Evolutionary conservation across 225 moss, liverwort and hornwort species (phyloP).

Genomic region (Bryoerythrophyllum caledonicum): DNA sequence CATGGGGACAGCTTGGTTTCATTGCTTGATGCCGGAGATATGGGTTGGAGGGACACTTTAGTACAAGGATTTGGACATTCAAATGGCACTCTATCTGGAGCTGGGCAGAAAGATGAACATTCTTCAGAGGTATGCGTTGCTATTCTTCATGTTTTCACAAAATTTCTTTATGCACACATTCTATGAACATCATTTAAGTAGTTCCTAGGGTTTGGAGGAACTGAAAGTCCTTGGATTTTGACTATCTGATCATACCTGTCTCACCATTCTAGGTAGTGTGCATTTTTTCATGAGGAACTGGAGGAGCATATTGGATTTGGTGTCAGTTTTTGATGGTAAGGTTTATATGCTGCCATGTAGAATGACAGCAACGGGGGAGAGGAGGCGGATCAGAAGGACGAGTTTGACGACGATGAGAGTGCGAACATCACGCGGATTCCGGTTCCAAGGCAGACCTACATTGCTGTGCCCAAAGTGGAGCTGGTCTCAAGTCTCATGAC

Average conservation of each 20-base stretch:
- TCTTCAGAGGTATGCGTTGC: conserved; percentile 32
- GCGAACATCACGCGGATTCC: conserved; percentile 73
- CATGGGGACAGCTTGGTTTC: conserved; percentile 2
- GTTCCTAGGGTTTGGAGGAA: conserved; percentile 3
- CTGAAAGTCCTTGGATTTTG: conserved; percentile 3
- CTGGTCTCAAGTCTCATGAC: conserved; percentile 72
- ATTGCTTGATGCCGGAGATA: conserved; percentile 29
- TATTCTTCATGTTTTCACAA: neutral
- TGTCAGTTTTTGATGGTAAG: neutral
- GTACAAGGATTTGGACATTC: conserved; percentile 36
- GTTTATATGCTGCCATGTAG: conserved; percentile 28
- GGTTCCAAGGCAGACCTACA: conserved; percentile 82
- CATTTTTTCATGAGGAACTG: neutral
- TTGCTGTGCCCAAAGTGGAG: conserved; percentile 79
- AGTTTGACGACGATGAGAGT: conserved; percentile 41
- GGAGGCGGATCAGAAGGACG: conserved; percentile 17
- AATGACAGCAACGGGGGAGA: conserved; percentile 17
- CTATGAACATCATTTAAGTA: neutral
- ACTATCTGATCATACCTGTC: conserved; percentile 5
- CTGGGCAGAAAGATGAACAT: conserved; percentile 30
- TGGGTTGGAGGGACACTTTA: conserved; percentile 37
- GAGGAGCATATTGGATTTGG: conserved; percentile 9
- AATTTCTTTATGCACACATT: neutral
- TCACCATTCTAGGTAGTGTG: neutral
- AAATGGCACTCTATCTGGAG: conserved; percentile 22